Base-by-base conservation (phyloP, 768 basidiomycete species). In the Tylopilus sp. region DNA sequence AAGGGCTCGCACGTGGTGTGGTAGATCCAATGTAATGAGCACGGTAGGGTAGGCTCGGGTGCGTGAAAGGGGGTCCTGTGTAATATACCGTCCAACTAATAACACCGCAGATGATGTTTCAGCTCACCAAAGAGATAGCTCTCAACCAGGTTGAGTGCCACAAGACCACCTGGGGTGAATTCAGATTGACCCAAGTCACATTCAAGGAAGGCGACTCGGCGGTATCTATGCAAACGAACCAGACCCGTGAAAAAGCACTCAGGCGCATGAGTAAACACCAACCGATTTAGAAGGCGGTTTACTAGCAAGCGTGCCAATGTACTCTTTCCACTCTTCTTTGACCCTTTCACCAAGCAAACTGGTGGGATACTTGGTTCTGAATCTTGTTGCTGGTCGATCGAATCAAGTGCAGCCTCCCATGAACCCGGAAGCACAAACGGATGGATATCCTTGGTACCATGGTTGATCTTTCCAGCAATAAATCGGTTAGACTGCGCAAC, bases 121-220 rank as follows among this genome's bases (percentile, higher is more conserved):
- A 30, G 55, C 55, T 39, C 58, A 91, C 94, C 95, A 33, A 98
- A 83, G 2, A 88, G 56, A 18, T 82, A 84, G 2, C 64, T 63
- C 9, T 85, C 80, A 15, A 97, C 57, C 1, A 95, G 57, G 64
- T 83, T 86, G 25, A 99, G 70, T 0, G 91, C 80, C 12, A 97
- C 87, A 71, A 91, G 79, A 0, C 94, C 95, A 0, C 84, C 85
- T 1, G 91, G 86, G 1, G 88, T 86, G 64, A 98, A 95, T 68
- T 98, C 95, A 4, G 92, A 88, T 69, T 99, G 95, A 17, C 95
- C 95, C 4, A 91, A 60, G 69, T 99, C 95, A 52, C 89, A 91
- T 65, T 98, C 95, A 8, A 99, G 77, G 65, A 81, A 97, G 0
- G 93, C 95, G 3, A 98, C 91, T n/a, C 76, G 77, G 21, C 75